Evolutionary conservation across 139 green algal species (phyloP), one percentile per base, ranked within the genome.

Genomic region (Ettlia oleoabundans): DNA sequence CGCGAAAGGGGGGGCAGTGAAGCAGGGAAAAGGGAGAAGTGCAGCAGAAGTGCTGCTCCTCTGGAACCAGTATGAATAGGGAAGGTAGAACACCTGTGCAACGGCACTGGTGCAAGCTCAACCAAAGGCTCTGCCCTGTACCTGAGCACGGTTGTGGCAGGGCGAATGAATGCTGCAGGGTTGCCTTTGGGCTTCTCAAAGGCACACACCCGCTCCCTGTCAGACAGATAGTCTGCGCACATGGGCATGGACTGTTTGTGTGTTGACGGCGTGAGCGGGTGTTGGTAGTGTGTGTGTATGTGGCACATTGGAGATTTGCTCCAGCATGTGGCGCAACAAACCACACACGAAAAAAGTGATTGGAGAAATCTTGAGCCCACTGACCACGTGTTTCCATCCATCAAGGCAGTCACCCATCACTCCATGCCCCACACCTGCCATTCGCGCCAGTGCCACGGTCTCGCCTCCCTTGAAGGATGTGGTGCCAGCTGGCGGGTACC

Each of bases 171-270:
- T n/a, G 89, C 88, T 6, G 88, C 82, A 26, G 95, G 95, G 81
- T 98, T 89, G 15, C 91, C 94, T 52, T 96, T 92, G 35, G 95
- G 95, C 87, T 98, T 98, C 70, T 97, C 92, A 89, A 98, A 98
- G 4, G 42, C 78, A 9, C 85, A 87, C 37, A 97, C 92, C 94
- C 93, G 96, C 10, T 82, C 55, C 69, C 86, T 89, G 81, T 92
- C 83, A 35, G 78, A 42, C 47, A 94, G 73, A 40, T 89, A 80
- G n/a, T 95, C 86, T 42, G 65, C 63, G 61, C 61, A 33, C 8
- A n/a, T n/a, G n/a, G n/a, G n/a, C n/a, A n/a, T n/a, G n/a, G n/a
- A n/a, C n/a, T n/a, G n/a, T n/a, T n/a, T n/a, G n/a, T n/a, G n/a
- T n/a, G n/a, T n/a, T n/a, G n/a, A n/a, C n/a, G n/a, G n/a, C n/a